Conservation (phyloP, 2,329 filamentous ascomycete genomes). For the Hypoxylon sp. region DNA sequence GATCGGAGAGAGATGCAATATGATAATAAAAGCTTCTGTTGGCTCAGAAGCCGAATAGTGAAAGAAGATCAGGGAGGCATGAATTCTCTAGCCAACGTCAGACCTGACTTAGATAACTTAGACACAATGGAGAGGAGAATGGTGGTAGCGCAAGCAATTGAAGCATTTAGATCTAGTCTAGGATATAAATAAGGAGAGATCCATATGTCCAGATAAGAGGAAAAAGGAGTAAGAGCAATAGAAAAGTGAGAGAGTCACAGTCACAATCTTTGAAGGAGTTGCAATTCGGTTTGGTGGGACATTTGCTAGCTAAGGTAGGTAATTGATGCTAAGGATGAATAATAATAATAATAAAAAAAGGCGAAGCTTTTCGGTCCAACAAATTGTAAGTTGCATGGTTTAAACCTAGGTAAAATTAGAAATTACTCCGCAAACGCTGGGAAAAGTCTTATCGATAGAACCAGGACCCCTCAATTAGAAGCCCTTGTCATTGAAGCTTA, state of each 20-base stretch:
- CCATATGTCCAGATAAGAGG: neutral
- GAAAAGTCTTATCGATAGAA: slow-evolving; percentile 30
- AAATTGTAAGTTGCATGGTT: too few relatives aligned
- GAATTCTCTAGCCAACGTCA: slow-evolving; percentile 20
- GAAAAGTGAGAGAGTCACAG: slow-evolving; percentile 16
- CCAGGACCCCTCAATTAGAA: slow-evolving; percentile 9
- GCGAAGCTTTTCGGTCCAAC: too few relatives aligned
- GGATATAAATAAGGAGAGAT: slow-evolving; percentile 1
- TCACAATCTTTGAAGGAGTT: slow-evolving; percentile 1
- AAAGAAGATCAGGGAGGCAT: slow-evolving; percentile 34
- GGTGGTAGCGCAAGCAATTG: slow-evolving; percentile 11
- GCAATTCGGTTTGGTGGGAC: slow-evolving; percentile 30
- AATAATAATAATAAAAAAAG: too few relatives aligned
- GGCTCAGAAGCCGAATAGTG: slow-evolving; percentile 30
- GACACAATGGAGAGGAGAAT: neutral
- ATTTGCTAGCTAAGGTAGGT: too few relatives aligned
- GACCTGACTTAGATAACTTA: neutral
- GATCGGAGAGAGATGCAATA: slow-evolving; percentile 1
- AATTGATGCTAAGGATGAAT: too few relatives aligned
- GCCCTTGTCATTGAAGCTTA: too few relatives aligned
- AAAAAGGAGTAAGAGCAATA: neutral
- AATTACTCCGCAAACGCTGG: slow-evolving; percentile 13
- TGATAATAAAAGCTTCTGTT: slow-evolving; percentile 25
- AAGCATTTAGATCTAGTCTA: slow-evolving; percentile 10
- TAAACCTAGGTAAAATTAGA: too few relatives aligned